Conservation (phyloP, 179 eudicot genomes). For the Patellifolia procumbens region DNA sequence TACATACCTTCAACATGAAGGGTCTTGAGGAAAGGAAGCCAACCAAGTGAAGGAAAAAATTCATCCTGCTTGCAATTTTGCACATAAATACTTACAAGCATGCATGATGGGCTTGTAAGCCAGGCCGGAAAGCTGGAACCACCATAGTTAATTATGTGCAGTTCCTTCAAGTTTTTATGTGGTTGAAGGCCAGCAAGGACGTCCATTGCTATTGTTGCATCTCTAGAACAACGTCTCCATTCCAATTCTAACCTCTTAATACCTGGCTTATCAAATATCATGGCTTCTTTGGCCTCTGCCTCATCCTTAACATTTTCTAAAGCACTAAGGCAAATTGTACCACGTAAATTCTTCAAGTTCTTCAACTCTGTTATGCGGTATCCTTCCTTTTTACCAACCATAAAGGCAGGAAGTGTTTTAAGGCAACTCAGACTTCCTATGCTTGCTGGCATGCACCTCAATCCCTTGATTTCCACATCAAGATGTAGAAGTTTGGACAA, state of each 20-base stretch:
- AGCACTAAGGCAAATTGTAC: neutral
- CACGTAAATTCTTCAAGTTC: conserved; percentile 9
- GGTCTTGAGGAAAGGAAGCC: conserved; percentile 15
- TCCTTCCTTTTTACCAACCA: conserved; percentile 22
- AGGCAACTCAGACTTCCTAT: conserved; percentile 31
- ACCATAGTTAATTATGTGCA: conserved; percentile 14
- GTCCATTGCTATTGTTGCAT: conserved; percentile 1
- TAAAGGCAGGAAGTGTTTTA: conserved; percentile 26
- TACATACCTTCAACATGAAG: conserved; percentile 18
- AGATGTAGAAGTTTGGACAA: conserved; percentile 28
- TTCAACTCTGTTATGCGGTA: conserved; percentile 5
- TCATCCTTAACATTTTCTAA: conserved; percentile 12
- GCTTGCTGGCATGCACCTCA: conserved; percentile 23
- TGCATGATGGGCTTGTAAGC: conserved; percentile 21
- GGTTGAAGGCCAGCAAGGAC: conserved; percentile 23
- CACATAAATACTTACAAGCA: conserved; percentile 23
- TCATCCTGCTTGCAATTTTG: conserved; percentile 5
- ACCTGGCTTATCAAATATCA: conserved; percentile 4
- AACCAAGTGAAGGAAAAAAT: conserved; percentile 21
- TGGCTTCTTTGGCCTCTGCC: conserved; percentile 21
- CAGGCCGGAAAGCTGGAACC: conserved; percentile 21
- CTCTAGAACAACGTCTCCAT: conserved; percentile 1
- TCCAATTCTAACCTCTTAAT: conserved; percentile 14
- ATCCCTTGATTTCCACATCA: conserved; percentile 19
- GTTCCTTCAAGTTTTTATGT: conserved; percentile 11